phyloP scores from a whole-genome alignment of 192 early-diverging fungal species.

The Rhizophagus clarus region DNA sequence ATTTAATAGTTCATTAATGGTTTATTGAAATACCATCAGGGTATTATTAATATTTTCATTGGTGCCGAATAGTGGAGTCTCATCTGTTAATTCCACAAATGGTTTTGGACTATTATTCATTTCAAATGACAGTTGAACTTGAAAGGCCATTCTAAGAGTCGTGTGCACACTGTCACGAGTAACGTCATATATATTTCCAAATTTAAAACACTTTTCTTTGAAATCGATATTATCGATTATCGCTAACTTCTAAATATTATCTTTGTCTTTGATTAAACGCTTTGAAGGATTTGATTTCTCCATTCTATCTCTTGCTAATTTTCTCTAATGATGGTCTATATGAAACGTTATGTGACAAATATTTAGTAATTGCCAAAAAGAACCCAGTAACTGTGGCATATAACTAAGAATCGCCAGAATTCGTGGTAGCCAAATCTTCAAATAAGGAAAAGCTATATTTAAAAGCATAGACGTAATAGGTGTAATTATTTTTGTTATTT shows the following conservation, averaged over 20 bases:
- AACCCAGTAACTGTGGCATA: too few relatives aligned
- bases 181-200: not conserved
- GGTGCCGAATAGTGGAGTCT: not conserved
- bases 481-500: too few relatives aligned
- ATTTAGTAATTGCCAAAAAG: too few relatives aligned
- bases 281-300: not conserved
- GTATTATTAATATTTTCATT: too few relatives aligned
- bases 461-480: too few relatives aligned
- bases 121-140: not conserved
- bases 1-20: too few relatives aligned
- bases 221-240: slow-evolving; percentile 6
- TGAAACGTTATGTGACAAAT: not conserved
- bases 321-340: not conserved
- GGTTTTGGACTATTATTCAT: not conserved
- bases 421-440: too few relatives aligned
- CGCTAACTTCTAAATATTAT: not conserved
- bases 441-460: too few relatives aligned
- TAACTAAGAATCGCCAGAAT: too few relatives aligned
- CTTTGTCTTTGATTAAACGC: not conserved
- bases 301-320: not conserved
- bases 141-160: not conserved
- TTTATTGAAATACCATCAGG: too few relatives aligned
- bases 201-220: not conserved
- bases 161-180: not conserved
- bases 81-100: not conserved